Base-by-base conservation (phyloP, 1,284 basidiomycete species). In the Takashimella tepidaria region DNA sequence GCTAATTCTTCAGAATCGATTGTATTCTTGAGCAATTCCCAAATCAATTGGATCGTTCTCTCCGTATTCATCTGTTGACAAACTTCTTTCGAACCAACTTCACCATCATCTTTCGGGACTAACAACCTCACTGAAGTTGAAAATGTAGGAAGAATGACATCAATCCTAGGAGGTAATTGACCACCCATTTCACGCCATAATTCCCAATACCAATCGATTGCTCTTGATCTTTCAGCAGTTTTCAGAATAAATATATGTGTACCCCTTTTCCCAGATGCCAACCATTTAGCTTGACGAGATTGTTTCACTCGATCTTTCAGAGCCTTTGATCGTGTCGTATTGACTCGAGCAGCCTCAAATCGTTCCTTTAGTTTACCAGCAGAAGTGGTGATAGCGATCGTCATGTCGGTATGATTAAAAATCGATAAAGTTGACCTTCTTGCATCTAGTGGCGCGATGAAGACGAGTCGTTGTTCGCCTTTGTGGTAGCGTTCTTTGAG, bases 171-270 rank as follows among this genome's bases (percentile, higher is more conserved):
- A 0, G 74, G 73, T 3, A 75, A 57, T 31, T 64, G 57, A 3
- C 66, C 65, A 3, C 63, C 70, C 5, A 75, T 57, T 41, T 74
- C 70, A 23, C 67, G 58, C 58, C 66, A 69, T 20, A 75, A 55
- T 57, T 73, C 70, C 72, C 72, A 76, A 45, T 65, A 71, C 74
- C 73, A 76, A 54, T 76, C 74, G 43, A 71, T 51, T 3, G 71
- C 66, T 47, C 74, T 60, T 3, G 68, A 68, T 20, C 68, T 54
- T 45, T 73, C 68, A 5, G 61, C 56, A 20, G 72, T 58, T 49
- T 73, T 68, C 43, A 76, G 49, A 22, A 75, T 60, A 52, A 76
- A 72, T 5, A 75, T 57, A 44, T 71, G 65, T 1, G 64, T 67
- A 16, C 68, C 70, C 19, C 49, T 49, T 45, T 45, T 25, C 22